Evolutionary conservation across 108 stramenopile genomes (phyloP).

Genomic region (Chaetoceros muelleri): DNA sequence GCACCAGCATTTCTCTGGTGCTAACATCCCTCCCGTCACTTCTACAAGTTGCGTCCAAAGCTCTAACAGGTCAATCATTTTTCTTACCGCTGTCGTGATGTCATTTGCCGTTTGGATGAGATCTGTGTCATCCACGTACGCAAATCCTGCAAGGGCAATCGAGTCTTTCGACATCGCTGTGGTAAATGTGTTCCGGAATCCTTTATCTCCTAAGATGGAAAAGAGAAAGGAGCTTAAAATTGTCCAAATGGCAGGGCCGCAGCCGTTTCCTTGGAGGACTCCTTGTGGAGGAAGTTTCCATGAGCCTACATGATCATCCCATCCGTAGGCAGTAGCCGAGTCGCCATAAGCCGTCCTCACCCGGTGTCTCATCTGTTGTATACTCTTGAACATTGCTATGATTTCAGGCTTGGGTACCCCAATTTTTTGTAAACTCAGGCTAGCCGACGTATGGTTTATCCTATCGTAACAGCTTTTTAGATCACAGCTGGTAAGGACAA

Average conservation of each 20-base stretch:
- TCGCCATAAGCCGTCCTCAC: conserved; percentile 9
- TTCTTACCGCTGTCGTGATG: background rate
- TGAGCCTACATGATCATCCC: background rate
- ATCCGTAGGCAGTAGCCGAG: background rate
- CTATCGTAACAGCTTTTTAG: conserved; percentile 8
- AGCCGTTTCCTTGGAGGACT: conserved; percentile 26
- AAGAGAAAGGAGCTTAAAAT: conserved; percentile 15
- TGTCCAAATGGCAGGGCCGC: conserved; percentile 22
- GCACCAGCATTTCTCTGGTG: background rate
- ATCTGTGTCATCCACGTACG: conserved; percentile 25
- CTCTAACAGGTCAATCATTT: background rate
- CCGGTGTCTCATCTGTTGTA: conserved; percentile 10
- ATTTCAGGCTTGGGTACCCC: conserved; percentile 1
- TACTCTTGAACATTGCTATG: background rate
- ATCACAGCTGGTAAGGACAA: background rate
- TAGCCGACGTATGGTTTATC: conserved; percentile 10
- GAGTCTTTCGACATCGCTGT: background rate
- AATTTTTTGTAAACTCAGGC: conserved; percentile 5
- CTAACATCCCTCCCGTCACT: background rate
- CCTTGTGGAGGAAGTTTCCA: conserved; percentile 5
- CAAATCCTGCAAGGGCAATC: conserved; percentile 1
- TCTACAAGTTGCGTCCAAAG: background rate
- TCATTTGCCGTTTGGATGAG: background rate
- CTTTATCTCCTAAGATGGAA: background rate
- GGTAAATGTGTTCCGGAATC: conserved; percentile 5